phyloP scores from a whole-genome alignment of 257 asterid genomes.

The Fraxinus cuspidata region DNA sequence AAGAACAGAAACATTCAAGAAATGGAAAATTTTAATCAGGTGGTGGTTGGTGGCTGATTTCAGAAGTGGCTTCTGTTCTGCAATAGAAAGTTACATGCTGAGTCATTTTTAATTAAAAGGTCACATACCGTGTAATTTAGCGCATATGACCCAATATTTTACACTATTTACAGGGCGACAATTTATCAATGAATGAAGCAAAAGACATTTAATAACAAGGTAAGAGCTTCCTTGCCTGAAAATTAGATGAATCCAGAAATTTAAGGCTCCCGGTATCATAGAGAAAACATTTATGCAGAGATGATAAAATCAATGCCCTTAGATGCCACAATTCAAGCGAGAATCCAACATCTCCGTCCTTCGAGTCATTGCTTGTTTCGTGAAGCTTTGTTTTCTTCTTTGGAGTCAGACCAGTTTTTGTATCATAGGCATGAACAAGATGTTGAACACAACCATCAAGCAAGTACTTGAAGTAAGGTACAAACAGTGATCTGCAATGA shows the following conservation, averaged over 20 bases:
- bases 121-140: no score
- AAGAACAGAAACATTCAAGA: neutral
- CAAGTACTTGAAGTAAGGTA: slow-evolving; percentile 85
- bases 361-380: slow-evolving; percentile 30
- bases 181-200: neutral
- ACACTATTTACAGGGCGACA: neutral
- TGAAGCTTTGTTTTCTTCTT: slow-evolving; percentile 72
- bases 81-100: no score
- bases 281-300: slow-evolving; percentile 78
- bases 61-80: no score
- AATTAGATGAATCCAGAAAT: slow-evolving; percentile 68
- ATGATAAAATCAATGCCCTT: slow-evolving; percentile 65
- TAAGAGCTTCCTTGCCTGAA: slow-evolving; percentile 57
- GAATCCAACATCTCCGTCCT: slow-evolving; percentile 38
- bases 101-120: no score
- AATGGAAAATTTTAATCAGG: neutral
- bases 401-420: slow-evolving; percentile 32
- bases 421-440: slow-evolving; percentile 51
- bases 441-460: slow-evolving; percentile 71
- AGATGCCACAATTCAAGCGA: slow-evolving; percentile 71
- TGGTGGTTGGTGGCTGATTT: no score
- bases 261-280: slow-evolving; percentile 69
- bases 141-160: neutral
- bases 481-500: slow-evolving; percentile 67
- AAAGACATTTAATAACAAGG: slow-evolving; percentile 13